Conservation (phyloP, 192 early-diverging fungal species). For the Coemansia erecta region DNA sequence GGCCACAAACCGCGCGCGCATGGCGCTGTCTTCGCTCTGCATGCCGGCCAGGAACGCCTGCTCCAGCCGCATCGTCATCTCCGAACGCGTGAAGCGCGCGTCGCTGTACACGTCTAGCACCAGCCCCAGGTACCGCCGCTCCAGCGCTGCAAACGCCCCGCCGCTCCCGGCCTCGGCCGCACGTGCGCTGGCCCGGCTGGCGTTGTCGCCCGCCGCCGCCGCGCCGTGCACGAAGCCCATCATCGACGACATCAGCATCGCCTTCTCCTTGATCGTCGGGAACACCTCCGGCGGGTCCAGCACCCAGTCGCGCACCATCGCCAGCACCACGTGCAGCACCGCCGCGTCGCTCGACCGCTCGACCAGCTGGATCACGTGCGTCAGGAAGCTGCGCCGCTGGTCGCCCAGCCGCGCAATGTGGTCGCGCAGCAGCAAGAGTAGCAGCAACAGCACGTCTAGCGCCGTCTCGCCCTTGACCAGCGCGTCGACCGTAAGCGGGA, state of each 20-base stretch:
- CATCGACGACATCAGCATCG: conserved; percentile 88
- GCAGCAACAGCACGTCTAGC: conserved; percentile 43
- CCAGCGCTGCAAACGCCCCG: conserved; percentile 50
- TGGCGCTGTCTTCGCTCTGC: conserved; percentile 70
- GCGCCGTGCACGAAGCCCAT: conserved; percentile 76
- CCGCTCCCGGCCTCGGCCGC: conserved; percentile 13
- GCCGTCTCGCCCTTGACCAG: conserved; percentile 43
- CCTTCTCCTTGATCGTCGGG: conserved; percentile 97
- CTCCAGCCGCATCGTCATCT: conserved; percentile 91
- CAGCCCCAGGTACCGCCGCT: conserved; percentile 85
- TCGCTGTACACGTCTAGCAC: conserved; percentile 89
- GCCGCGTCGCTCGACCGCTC: conserved; percentile 77
- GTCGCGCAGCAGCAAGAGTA: conserved; percentile 54
- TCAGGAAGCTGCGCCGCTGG: conserved; percentile 80
- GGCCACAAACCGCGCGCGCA: conserved; percentile 76
- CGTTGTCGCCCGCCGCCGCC: conserved; percentile 55
- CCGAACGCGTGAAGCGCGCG: conserved; percentile 77
- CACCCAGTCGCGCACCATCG: conserved; percentile 87
- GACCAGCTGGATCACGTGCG: conserved; percentile 76
- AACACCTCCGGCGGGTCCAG: conserved; percentile 77
- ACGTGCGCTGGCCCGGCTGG: conserved; percentile 33
- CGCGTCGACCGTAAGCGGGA: conserved; percentile 29
- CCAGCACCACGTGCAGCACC: conserved; percentile 72
- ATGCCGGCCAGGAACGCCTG: conserved; percentile 93
- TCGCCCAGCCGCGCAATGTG: conserved; percentile 77